Evolutionary conservation across 495 filamentous ascomycete genomes (phyloP), one percentile per base, ranked within the genome.

Genomic region (Delitschia confertaspora): DNA sequence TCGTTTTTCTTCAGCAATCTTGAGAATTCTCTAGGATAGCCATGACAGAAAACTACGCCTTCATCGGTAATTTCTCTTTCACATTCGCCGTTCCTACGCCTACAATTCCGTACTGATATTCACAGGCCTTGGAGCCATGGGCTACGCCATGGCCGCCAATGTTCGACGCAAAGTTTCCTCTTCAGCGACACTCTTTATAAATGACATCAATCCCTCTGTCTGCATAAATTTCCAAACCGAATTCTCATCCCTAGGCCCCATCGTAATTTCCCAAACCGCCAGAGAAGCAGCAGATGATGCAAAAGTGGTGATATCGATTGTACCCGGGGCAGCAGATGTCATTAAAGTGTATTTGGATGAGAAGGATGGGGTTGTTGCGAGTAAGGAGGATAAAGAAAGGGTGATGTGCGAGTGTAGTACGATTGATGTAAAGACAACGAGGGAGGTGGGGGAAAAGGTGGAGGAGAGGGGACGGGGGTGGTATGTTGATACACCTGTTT

Each of bases 61-160:
- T 53, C 38, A 53, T 53, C 14, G 49, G 49, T 47, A 47, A 4
- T 9, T 17, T 8, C 10, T 18, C n/a, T 25, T 14, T 14, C 25
- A 9, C 38, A 10, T 8, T 16, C 19, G 20, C 3, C 27, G 6
- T 10, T 31, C 37, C 18, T 21, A 20, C 33, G 8, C 26, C 8
- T 30, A 21, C n/a, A 22, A 4, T 29, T 37, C 5, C 23, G 31
- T 38, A 38, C 31, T 48, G 38, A 53, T 26, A 24, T 3, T 26
- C 21, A 36, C 16, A 55, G 52, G 52, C 17, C 46, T 55, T 21
- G 52, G 52, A 39, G 52, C 47, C 4, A 55, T 55, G 52, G 52
- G 52, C n/a, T 55, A 47, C 27, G 30, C 46, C 17, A 55, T 55
- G 52, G 52, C 47, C 10, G 23, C 29, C 14, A 55, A 55, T 33